Evolutionary conservation across 495 filamentous ascomycete species (phyloP).

Genomic region (Neurospora sublineolata): DNA sequence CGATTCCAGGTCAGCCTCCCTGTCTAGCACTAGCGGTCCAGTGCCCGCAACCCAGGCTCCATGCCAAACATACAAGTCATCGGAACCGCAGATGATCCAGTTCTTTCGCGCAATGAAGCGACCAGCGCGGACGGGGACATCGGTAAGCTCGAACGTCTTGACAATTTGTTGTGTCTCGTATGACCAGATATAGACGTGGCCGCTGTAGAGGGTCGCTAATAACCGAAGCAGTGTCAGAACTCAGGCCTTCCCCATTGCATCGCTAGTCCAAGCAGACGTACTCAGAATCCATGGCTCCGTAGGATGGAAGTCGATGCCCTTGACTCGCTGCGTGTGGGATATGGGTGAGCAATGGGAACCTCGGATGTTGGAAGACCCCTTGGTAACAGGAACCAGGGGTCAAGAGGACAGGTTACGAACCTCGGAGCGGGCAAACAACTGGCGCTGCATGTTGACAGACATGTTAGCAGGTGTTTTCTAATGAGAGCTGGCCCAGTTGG

Average conservation of each 20-base stretch:
- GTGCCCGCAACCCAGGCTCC: not conserved
- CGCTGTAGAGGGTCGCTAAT: constrained; percentile 71
- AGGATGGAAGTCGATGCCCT: constrained; percentile 95
- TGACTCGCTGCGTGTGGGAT: constrained; percentile 66
- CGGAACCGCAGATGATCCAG: constrained; percentile 96
- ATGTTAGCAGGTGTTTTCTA: constrained; percentile 11
- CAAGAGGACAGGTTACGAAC: constrained; percentile 58
- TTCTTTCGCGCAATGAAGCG: constrained; percentile 97
- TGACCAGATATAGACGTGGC: constrained; percentile 99
- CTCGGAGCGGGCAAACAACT: constrained; percentile 27
- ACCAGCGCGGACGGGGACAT: constrained; percentile 94
- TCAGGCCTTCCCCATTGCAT: not conserved
- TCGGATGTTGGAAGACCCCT: not conserved
- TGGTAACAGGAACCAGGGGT: constrained; percentile 33
- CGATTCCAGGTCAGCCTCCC: not conserved
- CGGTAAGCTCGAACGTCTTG: constrained; percentile 98
- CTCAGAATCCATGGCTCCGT: constrained; percentile 94
- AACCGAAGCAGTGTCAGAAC: constrained; percentile 1
- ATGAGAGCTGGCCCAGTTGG: not conserved
- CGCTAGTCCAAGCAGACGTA: not conserved
- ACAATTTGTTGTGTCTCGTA: constrained; percentile 96
- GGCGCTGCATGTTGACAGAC: constrained; percentile 23
- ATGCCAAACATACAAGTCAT: constrained; percentile 78
- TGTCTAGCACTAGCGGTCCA: not conserved
- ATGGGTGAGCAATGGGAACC: constrained; percentile 3